Evolutionary conservation across 1,284 basidiomycete genomes (phyloP).

Genomic region (Peniophora sp.): DNA sequence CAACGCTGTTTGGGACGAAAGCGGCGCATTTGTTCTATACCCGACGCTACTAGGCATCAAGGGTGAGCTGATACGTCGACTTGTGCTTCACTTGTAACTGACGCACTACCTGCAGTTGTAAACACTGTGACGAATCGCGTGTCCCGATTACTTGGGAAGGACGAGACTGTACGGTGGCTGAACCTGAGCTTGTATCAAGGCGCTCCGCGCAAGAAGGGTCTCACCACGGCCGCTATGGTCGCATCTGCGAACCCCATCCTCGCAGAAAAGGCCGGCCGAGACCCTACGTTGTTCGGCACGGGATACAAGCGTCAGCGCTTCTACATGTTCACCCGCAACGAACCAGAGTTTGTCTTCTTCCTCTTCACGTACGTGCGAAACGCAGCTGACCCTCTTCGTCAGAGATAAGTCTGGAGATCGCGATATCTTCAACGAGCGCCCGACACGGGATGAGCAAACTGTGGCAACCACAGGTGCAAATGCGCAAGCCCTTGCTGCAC

Average conservation of each 20-base stretch:
- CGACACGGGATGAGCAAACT: slow-evolving; percentile 94
- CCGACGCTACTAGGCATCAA: slow-evolving; percentile 94
- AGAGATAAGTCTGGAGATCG: slow-evolving; percentile 88
- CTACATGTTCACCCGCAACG: slow-evolving; percentile 91
- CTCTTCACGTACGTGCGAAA: slow-evolving; percentile 3
- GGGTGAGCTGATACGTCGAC: slow-evolving; percentile 41
- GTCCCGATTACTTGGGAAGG: slow-evolving; percentile 85
- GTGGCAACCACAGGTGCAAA: slow-evolving; percentile 65
- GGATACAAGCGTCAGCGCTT: slow-evolving; percentile 93
- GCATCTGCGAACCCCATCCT: slow-evolving; percentile 94
- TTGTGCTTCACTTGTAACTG: not conserved
- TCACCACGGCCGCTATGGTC: slow-evolving; percentile 86
- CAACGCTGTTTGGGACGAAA: slow-evolving; percentile 95
- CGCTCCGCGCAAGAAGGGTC: slow-evolving; percentile 78
- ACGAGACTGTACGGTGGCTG: slow-evolving; percentile 89
- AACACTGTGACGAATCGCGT: slow-evolving; percentile 94
- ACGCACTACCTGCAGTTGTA: slow-evolving; percentile 54
- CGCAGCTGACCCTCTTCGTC: slow-evolving; percentile 3
- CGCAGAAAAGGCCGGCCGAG: slow-evolving; percentile 73
- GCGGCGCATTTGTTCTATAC: slow-evolving; percentile 89
- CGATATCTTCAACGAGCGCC: slow-evolving; percentile 97
- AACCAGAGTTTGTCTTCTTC: slow-evolving; percentile 65
- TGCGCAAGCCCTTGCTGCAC: slow-evolving; percentile 48
- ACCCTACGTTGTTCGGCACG: slow-evolving; percentile 91
- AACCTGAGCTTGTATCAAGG: slow-evolving; percentile 91